Evolutionary conservation across 2,329 filamentous ascomycete genomes (phyloP).

Genomic region (Trichophyton verrucosum): DNA sequence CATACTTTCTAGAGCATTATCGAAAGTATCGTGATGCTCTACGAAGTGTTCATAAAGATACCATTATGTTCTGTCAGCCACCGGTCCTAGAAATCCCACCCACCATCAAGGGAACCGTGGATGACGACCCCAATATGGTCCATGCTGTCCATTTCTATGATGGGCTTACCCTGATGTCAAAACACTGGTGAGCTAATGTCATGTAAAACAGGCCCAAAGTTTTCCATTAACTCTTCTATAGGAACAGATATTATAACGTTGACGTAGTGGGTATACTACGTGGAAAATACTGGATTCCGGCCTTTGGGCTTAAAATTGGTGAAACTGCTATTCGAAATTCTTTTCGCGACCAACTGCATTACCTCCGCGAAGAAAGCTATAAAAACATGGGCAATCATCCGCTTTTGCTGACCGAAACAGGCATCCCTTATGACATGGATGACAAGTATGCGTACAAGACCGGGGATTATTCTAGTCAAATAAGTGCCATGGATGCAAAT

Average conservation of each 20-base stretch:
- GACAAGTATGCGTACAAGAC: slow-evolving; percentile 90
- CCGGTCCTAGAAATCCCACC: slow-evolving; percentile 88
- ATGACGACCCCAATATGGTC: slow-evolving; percentile 81
- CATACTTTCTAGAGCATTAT: slow-evolving; percentile 81
- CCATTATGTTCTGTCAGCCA: slow-evolving; percentile 82
- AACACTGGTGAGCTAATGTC: slow-evolving; percentile 59
- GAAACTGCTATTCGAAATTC: slow-evolving; percentile 91
- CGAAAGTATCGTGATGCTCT: slow-evolving; percentile 63
- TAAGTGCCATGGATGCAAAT: slow-evolving; percentile 87
- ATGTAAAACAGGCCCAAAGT: not conserved
- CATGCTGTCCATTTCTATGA: slow-evolving; percentile 97
- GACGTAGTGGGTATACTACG: slow-evolving; percentile 87
- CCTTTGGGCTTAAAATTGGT: slow-evolving; percentile 83
- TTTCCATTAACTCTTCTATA: slow-evolving; percentile 15
- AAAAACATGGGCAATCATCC: slow-evolving; percentile 82
- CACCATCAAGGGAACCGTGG: slow-evolving; percentile 67
- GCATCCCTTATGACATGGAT: slow-evolving; percentile 98
- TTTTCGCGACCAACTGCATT: slow-evolving; percentile 72
- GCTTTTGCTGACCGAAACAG: slow-evolving; percentile 85
- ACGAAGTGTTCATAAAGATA: slow-evolving; percentile 60
- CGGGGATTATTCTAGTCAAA: slow-evolving; percentile 87
- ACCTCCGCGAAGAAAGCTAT: slow-evolving; percentile 73
- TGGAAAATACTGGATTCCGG: slow-evolving; percentile 75
- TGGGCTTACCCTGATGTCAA: slow-evolving; percentile 89
- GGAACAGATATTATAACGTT: slow-evolving; percentile 89